phyloP scores from a whole-genome alignment of 2,329 filamentous ascomycete species.

The Xylariaceae sp. region DNA sequence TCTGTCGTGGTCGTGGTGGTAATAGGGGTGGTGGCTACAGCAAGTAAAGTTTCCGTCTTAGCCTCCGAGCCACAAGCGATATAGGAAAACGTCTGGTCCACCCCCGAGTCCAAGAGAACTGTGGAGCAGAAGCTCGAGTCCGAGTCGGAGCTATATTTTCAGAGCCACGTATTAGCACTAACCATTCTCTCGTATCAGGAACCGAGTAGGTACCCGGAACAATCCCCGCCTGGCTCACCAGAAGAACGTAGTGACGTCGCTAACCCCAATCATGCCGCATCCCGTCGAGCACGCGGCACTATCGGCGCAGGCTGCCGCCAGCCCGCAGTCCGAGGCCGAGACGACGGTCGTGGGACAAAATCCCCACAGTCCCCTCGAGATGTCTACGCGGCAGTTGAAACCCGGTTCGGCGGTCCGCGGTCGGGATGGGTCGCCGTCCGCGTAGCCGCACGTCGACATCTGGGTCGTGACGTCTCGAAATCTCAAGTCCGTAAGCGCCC shows the following conservation, averaged over 20 bases:
- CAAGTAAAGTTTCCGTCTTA: slow-evolving; percentile 27
- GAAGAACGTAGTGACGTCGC: slow-evolving; percentile 38
- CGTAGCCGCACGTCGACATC: slow-evolving; percentile 35
- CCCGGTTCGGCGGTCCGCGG: slow-evolving; percentile 38
- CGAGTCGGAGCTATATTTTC: background rate
- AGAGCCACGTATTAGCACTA: background rate
- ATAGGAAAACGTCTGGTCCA: slow-evolving; percentile 39
- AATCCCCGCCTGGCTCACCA: slow-evolving; percentile 36
- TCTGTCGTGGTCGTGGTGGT: too few species aligned
- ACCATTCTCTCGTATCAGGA: background rate
- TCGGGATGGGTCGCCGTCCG: slow-evolving; percentile 35
- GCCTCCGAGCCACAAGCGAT: slow-evolving; percentile 38
- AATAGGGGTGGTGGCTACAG: slow-evolving; percentile 3
- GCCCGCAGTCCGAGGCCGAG: slow-evolving; percentile 41
- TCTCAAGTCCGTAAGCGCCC: background rate
- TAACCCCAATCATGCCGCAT: slow-evolving; percentile 34
- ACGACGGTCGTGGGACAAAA: slow-evolving; percentile 43
- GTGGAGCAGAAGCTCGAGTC: slow-evolving; percentile 34
- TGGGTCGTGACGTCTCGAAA: background rate
- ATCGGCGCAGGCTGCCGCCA: slow-evolving; percentile 43
- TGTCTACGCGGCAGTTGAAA: slow-evolving; percentile 42
- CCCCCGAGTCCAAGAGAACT: slow-evolving; percentile 36
- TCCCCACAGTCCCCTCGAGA: slow-evolving; percentile 41
- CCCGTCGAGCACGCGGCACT: slow-evolving; percentile 35
- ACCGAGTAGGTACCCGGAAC: background rate